Evolutionary conservation across 2,329 filamentous ascomycete species (phyloP).

Genomic region (Fusarium sp.): DNA sequence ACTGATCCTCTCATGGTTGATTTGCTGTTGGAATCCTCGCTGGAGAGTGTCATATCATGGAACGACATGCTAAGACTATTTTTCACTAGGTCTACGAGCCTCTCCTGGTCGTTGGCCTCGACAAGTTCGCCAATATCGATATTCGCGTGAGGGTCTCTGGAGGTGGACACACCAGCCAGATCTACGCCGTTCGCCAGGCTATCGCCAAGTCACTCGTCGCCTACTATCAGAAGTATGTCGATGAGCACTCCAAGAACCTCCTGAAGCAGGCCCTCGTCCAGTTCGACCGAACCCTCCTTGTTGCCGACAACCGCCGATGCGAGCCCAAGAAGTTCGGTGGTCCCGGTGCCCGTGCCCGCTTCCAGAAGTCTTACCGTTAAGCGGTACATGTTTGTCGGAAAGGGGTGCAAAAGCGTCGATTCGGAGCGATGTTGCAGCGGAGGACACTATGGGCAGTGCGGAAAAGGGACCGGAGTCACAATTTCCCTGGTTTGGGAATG

Average conservation of each 20-base stretch:
- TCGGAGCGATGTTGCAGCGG: slow-evolving; percentile 39
- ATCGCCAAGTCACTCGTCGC: slow-evolving; percentile 82
- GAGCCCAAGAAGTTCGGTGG: slow-evolving; percentile 99
- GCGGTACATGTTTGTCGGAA: slow-evolving; percentile 37
- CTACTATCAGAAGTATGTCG: slow-evolving; percentile 99
- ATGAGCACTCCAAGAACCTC: slow-evolving; percentile 99
- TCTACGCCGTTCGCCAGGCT: slow-evolving; percentile 98
- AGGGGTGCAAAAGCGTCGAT: slow-evolving; percentile 37
- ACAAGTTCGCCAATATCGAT: slow-evolving; percentile 97
- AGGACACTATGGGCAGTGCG: slow-evolving; percentile 46
- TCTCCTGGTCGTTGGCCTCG: slow-evolving; percentile 93
- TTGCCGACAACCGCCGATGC: slow-evolving; percentile 98
- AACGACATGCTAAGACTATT: slow-evolving; percentile 39
- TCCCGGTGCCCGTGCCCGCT: slow-evolving; percentile 93
- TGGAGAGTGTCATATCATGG: neutral
- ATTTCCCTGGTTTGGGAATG: slow-evolving; percentile 54
- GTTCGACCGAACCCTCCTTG: slow-evolving; percentile 96
- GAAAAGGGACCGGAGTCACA: slow-evolving; percentile 53
- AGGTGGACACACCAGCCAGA: slow-evolving; percentile 97
- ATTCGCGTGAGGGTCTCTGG: slow-evolving; percentile 96
- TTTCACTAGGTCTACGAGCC: slow-evolving; percentile 89
- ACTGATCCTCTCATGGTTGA: too few species aligned
- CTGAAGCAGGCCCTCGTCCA: slow-evolving; percentile 96
- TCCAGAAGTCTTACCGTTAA: slow-evolving; percentile 99
- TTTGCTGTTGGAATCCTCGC: too few species aligned